Evolutionary conservation across 179 eudicot species (phyloP).

Genomic region (Silene noctiflora): DNA sequence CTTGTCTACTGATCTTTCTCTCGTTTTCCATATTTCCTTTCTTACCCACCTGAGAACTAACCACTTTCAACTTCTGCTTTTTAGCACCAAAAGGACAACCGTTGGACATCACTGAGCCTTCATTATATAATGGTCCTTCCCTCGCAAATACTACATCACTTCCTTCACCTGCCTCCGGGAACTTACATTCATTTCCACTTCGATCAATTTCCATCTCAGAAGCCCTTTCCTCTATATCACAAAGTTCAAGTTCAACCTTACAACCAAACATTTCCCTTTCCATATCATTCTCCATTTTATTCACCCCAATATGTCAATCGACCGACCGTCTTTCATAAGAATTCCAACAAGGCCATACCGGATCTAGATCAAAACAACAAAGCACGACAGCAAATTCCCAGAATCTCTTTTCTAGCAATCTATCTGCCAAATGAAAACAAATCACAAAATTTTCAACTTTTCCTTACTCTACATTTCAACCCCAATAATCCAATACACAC

Average conservation of each 20-base stretch:
- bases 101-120: slow-evolving; percentile 29
- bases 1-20: slow-evolving; percentile 79
- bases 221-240: slow-evolving; percentile 36
- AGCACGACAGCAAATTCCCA: slow-evolving; percentile 8
- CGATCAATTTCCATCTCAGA: slow-evolving; percentile 68
- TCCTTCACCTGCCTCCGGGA: slow-evolving; percentile 56
- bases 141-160: slow-evolving; percentile 69
- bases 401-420: slow-evolving; percentile 1
- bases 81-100: slow-evolving; percentile 42
- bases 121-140: slow-evolving; percentile 55
- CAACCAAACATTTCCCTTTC: slow-evolving; percentile 30
- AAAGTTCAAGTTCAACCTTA: slow-evolving; percentile 26
- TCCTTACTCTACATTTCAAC: slow-evolving; percentile 11
- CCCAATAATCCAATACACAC: neutral
- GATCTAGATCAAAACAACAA: slow-evolving; percentile 16
- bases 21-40: slow-evolving; percentile 40
- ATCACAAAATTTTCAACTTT: neutral
- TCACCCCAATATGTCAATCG: slow-evolving; percentile 13
- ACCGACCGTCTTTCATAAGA: slow-evolving; percentile 16
- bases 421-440: neutral
- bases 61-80: slow-evolving; percentile 48
- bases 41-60: slow-evolving; percentile 37
- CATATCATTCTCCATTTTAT: slow-evolving; percentile 34
- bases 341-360: slow-evolving; percentile 20
- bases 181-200: slow-evolving; percentile 32